Percentiles rank a stretch among this genome's conserved stretches.
phyloP scores from a whole-genome alignment of 805 yeast species.

The Hagleromyces aurorensis region DNA sequence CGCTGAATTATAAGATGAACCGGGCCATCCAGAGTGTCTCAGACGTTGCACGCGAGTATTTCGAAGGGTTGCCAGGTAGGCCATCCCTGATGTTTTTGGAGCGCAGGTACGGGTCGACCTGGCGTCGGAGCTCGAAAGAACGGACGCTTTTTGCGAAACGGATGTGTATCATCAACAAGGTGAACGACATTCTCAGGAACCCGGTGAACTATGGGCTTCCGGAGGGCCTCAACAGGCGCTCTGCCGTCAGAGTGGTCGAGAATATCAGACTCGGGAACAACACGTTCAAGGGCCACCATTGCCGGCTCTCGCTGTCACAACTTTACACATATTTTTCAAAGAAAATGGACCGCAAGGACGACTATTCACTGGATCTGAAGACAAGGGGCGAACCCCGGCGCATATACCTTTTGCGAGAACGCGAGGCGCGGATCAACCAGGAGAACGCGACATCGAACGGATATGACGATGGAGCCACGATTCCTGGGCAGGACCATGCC shows the following conservation, averaged over 20 bases:
- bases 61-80: constrained; percentile 22
- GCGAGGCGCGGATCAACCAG: constrained; percentile 9
- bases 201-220: constrained; percentile 19
- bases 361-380: constrained; percentile 17
- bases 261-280: constrained; percentile 27
- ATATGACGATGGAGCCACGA: too few species aligned
- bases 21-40: constrained; percentile 21
- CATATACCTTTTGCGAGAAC: constrained; percentile 7
- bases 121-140: constrained; percentile 25
- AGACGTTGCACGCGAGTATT: constrained; percentile 26
- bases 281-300: constrained; percentile 14
- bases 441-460: too few species aligned
- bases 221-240: constrained; percentile 10
- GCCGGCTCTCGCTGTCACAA: constrained; percentile 19
- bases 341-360: constrained; percentile 18
- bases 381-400: constrained; percentile 16
- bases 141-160: constrained; percentile 25
- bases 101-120: constrained; percentile 24
- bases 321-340: constrained; percentile 24
- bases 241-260: constrained; percentile 23
- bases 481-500: too few species aligned
- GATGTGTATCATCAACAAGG: constrained; percentile 21
- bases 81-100: constrained; percentile 25
- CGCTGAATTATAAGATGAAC: constrained; percentile 16
- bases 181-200: constrained; percentile 16